Evolutionary conservation across 176 grass and related monocot genomes (phyloP), one percentile per base, ranked within the genome.

Genomic region (Eragrostis nindensis): DNA sequence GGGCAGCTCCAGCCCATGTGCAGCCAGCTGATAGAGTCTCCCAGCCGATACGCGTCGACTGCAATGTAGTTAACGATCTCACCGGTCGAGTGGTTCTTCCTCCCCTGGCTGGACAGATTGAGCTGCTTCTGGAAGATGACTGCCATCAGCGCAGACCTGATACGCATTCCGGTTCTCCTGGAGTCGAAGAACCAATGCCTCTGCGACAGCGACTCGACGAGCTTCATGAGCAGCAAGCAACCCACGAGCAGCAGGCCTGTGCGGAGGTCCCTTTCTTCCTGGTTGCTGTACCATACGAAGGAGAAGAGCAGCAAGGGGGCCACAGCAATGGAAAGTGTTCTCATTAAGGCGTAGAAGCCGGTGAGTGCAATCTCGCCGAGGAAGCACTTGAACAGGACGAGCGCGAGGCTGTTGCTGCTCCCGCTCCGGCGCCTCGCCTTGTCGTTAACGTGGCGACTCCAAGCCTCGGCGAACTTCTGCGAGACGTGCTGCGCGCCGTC

Each of bases 31-130:
- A 91, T 88, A 64, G 93, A 74, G 62, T 97, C 90, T 7, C 95
- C 95, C 12, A 98, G 90, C 62, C 92, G 74, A 77, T 98, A 98
- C 0, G 95, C 95, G 49, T 98, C 95, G 1, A 94, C 90, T 0
- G 90, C 90, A 43, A 98, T 92, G 76, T 98, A 98, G 86, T 94
- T 94, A 42, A 94, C 87, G 38, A 94, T 84, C 59, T 98, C 95
- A 12, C 92, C 94, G 1, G 89, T 83, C 2, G 94, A 89, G 74
- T 97, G 92, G 54, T 82, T 88, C 61, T 75, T 90, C 61, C 94
- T 88, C 39, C 85, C 94, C 47, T 86, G 90, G 68, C 59, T 90
- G n/a, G 94, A 97, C 27, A 94, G 74, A 71, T 70, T 92, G 26
- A 94, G 89, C 86, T 94, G 92, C 71, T 97, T 97, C 86, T 85